A percentile compares a stretch with the other conserved stretches of the same genome.
phyloP scores from a whole-genome alignment of 106 monocot species.

The Platanthera zijinensis region DNA sequence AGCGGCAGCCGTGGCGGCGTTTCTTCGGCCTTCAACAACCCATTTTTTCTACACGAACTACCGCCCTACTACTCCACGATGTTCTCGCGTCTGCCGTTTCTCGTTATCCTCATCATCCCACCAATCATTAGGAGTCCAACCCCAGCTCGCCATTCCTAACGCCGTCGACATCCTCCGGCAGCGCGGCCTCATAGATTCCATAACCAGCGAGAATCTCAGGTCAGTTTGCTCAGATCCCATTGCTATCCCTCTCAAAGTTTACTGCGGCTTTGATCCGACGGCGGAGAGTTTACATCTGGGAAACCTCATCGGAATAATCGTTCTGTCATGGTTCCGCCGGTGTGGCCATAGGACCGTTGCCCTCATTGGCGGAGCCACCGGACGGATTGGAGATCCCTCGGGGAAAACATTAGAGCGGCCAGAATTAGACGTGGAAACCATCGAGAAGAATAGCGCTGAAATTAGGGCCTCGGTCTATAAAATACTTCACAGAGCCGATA shows the following conservation, averaged over 20 bases:
- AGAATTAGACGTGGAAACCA: conserved; percentile 48
- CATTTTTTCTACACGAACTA: conserved; percentile 13
- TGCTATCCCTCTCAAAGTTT: conserved; percentile 34
- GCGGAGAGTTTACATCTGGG: conserved; percentile 94
- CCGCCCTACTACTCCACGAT: conserved; percentile 4
- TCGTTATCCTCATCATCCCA: conserved; percentile 9
- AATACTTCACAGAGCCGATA: conserved; percentile 24
- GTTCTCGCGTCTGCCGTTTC: conserved; percentile 10
- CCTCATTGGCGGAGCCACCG: conserved; percentile 84
- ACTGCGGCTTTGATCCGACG: conserved; percentile 96
- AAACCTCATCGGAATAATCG: conserved; percentile 76
- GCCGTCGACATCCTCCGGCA: conserved; percentile 62
- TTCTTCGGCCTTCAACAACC: conserved; percentile 16
- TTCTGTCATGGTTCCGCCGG: conserved; percentile 78
- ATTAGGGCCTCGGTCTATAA: conserved; percentile 33
- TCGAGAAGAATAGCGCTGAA: conserved; percentile 40
- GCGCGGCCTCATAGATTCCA: conserved; percentile 71
- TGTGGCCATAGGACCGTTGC: conserved; percentile 67
- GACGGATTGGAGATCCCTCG: conserved; percentile 81
- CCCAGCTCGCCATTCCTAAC: conserved; percentile 19
- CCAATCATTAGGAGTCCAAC: background rate
- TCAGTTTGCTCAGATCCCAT: conserved; percentile 20
- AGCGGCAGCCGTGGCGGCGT: conserved; percentile 9
- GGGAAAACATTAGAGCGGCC: conserved; percentile 80
- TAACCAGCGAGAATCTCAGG: conserved; percentile 56